Evolutionary conservation across 1,139 yeast species (phyloP), one percentile per base, ranked within the genome.

Genomic region (Debaryomyces coudertii): DNA sequence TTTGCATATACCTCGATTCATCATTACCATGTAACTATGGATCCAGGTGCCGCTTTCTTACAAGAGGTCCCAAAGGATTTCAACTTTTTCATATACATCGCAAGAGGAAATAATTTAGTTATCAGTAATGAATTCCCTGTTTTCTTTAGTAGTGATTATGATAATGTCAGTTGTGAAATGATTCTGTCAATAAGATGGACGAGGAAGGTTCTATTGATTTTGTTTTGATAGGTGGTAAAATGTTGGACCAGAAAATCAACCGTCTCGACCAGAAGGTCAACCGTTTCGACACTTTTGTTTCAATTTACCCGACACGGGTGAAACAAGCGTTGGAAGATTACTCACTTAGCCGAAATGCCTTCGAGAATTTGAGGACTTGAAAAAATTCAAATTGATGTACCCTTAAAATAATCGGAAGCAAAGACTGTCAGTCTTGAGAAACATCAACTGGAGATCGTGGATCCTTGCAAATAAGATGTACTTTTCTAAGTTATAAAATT

Each of bases 261-360:
- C 96, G 90, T 62, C 87, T 89, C 60, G 97, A 97, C 8, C 97
- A 90, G 68, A 79, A 82, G 12, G 77, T 87, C 44, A 87, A 88
- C 33, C 96, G 90, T 62, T 87, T 89, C 60, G 97, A 97, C 8
- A 96, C 97, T 12, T 90, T 88, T 63, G 95, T 87, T 12, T 93
- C 88, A 49, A 80, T 85, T 9, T 69, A 84, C 16, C 71, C 73
- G 47, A 83, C 79, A 43, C 79, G 80, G 54, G 84, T 89, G 50
- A 76, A 78, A 54, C 69, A 85, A 58, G 95, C 90, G 0, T 83
- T 87, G 58, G 60, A 69, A 63, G 93, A 87, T 61, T 90, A 85
- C 63, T 89, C 85, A 61, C 63, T 68, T 47, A 85, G 81, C 37
- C 61, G 70, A 38, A 87, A 87, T 61, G 95, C 95, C 1, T 90